Evolutionary conservation across 2,329 filamentous ascomycete species (phyloP), one percentile per base, ranked within the genome.

Genomic region (Furcasterigmium furcatum): DNA sequence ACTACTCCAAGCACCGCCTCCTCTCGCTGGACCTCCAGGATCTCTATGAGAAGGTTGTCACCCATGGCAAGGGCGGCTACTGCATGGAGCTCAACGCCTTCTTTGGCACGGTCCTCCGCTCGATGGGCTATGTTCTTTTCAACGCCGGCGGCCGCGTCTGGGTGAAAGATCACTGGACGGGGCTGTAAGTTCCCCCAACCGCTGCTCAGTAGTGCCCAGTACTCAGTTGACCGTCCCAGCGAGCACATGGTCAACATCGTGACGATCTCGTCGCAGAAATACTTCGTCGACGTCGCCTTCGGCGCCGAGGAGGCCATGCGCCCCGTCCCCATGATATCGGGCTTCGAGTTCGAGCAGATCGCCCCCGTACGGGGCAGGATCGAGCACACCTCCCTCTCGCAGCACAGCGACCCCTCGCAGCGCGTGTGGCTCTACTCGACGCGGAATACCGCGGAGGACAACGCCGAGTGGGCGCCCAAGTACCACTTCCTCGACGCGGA

Each of bases 211-310:
- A n/a, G n/a, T n/a, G n/a, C n/a, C n/a, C n/a, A n/a, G n/a, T n/a
- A n/a, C n/a, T n/a, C n/a, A n/a, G n/a, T n/a, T n/a, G n/a, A n/a
- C n/a, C n/a, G n/a, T 12, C 20, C 14, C 21, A 73, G 79, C 77
- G 64, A 66, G 13, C 82, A 85, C 58, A 78, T 83, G 69, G 65
- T 82, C 44, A 77, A 80, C 54, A 71, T 85, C 45, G 72, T 84
- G 39, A 75, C 67, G 21, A 69, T 87, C 19, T 62, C 67, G 9
- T 60, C 63, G 20, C 64, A 67, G 36, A 62, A 65, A 35, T 77
- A 74, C 56, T 59, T 76, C 50, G 69, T 79, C 22, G 83, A 86
- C 55, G 77, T 85, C 13, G 81, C 77, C 21, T 85, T 83, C 54
- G 82, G 82, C 18, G 71, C 70, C 44, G 72, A 77, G 50, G 58